A percentile compares a stretch with the other conserved stretches of the same genome.
phyloP scores from a whole-genome alignment of 192 early-diverging fungal species.

The Linnemannia elongata region DNA sequence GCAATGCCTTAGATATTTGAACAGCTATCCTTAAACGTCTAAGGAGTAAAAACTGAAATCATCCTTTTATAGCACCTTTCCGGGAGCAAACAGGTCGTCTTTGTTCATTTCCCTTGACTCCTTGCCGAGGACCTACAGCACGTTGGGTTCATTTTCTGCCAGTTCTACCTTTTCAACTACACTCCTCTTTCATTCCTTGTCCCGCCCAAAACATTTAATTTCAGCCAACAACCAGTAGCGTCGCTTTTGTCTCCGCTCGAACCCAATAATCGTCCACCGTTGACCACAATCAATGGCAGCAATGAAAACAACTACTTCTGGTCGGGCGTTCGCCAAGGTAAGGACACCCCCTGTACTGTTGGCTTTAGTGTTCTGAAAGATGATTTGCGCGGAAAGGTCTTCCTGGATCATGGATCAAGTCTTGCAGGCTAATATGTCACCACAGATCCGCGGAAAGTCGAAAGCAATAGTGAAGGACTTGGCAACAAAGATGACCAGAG shows the following conservation, averaged over 20 bases:
- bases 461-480: background rate
- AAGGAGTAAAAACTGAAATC: background rate
- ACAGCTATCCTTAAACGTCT: background rate
- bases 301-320: conserved; percentile 49
- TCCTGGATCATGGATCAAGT: too few relatives aligned
- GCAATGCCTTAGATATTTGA: background rate
- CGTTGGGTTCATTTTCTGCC: conserved; percentile 2
- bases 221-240: background rate
- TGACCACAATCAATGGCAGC: background rate
- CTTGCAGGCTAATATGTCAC: too few relatives aligned
- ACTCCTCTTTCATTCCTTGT: background rate
- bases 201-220: background rate
- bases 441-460: background rate
- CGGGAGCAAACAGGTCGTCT: background rate
- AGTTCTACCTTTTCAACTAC: background rate
- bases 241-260: background rate
- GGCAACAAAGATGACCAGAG: background rate
- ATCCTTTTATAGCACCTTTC: background rate
- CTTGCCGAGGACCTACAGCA: background rate
- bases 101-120: background rate
- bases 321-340: conserved; percentile 53
- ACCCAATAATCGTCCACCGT: background rate
- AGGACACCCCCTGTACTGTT: background rate
- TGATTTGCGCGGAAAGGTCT: too few relatives aligned
- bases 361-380: too few relatives aligned